Evolutionary conservation across 2,329 filamentous ascomycete species (phyloP), one percentile per base, ranked within the genome.

Genomic region (Helotiales sp.): DNA sequence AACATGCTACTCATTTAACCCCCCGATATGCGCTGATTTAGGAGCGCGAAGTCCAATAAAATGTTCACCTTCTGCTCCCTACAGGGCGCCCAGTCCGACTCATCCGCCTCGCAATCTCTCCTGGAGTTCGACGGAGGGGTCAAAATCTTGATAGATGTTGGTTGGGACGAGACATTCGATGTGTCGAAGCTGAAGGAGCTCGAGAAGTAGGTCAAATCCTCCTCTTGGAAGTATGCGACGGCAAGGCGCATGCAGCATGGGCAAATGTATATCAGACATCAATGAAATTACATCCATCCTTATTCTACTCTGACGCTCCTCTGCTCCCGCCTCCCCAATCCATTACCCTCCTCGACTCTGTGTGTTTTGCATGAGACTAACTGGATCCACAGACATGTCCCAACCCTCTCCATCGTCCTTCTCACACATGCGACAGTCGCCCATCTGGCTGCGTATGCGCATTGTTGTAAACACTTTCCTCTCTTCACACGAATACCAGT

Each of bases 1-100:
- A 58, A n/a, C 52, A 58, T 61, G 59, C 59, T 48, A 55, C 48
- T 47, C 4, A 46, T 24, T 24, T 8, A 22, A n/a, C 40, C 15
- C 33, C 12, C 25, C 54, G 34, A 48, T 24, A 56, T 63, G 64
- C 49, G 48, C 50, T 61, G 53, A 59, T 53, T 12, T 36, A 47
- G 17, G 40, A 34, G 29, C 17, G 5, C 33, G 17, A 34, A 10
- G 27, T 19, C 19, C 51, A 19, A 51, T 71, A 76, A 64, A 69
- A 99, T 99, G 95, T 98, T 99, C 80, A 96, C 89, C 65, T 97
- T 98, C 76, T 96, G 90, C 70, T 87, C 95, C 47, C 81, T 99
- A 57, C 87, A 96, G 67, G 95, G 95, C 72, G 93, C 95, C 60
- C 91, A 96, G 70, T 93, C 91, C 52, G 85, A 89, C 65, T 95